Conservation (phyloP, 257 asterid species). For the Leptodermis oblonga region DNA sequence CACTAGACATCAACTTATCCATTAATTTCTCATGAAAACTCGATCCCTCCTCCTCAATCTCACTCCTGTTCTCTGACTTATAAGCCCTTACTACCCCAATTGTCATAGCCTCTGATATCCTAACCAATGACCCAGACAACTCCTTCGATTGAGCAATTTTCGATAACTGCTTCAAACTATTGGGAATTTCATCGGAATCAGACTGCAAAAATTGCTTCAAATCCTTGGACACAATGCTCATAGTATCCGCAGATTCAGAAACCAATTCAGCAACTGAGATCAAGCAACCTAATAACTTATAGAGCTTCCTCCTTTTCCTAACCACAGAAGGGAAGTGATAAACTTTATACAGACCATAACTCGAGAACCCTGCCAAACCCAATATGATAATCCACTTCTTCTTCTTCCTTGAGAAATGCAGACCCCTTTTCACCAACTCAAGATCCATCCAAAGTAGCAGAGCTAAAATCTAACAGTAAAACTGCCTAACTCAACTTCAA, state of each 20-base stretch:
- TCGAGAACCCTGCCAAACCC: conserved; percentile 70
- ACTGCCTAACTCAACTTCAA: not conserved
- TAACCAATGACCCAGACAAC: conserved; percentile 44
- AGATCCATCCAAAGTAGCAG: conserved; percentile 43
- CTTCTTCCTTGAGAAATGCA: conserved; percentile 50
- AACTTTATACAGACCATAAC: conserved; percentile 68
- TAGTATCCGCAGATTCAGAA: conserved; percentile 70
- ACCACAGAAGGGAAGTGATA: conserved; percentile 68
- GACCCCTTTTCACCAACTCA: conserved; percentile 49
- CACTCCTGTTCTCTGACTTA: conserved; percentile 29
- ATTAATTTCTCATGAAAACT: conserved; percentile 51
- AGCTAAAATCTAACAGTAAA: conserved; percentile 7
- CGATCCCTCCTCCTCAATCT: conserved; percentile 37
- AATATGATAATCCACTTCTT: conserved; percentile 63
- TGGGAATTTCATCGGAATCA: conserved; percentile 81
- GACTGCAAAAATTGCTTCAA: conserved; percentile 78
- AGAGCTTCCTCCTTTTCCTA: conserved; percentile 50
- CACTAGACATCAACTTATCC: conserved; percentile 74
- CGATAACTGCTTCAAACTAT: conserved; percentile 74
- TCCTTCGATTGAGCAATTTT: conserved; percentile 71
- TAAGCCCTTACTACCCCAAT: conserved; percentile 72
- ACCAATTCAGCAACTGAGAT: conserved; percentile 68
- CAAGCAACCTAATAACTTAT: conserved; percentile 54
- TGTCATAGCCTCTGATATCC: conserved; percentile 55
- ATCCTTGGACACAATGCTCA: conserved; percentile 67